Conservation (phyloP, 305 asterid genomes). For the Plantago rigida region DNA sequence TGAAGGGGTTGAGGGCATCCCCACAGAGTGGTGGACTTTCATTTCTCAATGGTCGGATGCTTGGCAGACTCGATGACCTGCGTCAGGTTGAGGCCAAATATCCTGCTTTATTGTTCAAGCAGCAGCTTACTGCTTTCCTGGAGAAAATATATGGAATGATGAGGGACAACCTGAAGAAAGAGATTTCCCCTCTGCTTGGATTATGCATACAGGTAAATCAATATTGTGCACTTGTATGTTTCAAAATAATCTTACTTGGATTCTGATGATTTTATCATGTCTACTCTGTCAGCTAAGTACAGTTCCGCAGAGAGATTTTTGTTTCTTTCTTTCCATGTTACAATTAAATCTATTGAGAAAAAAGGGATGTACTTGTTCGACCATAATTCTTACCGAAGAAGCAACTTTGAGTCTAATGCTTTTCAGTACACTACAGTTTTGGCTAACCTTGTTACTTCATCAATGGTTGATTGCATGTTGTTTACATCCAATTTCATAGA, state of each 20-base stretch:
- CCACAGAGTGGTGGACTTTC: conserved; percentile 93
- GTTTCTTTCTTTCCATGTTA: not conserved
- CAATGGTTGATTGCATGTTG: conserved; percentile 4
- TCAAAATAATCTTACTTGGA: not conserved
- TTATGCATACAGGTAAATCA: conserved; percentile 79
- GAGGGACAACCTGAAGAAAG: conserved; percentile 90
- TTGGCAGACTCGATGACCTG: conserved; percentile 85
- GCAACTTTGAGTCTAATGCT: conserved; percentile 19
- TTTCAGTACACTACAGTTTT: conserved; percentile 19
- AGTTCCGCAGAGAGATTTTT: not conserved
- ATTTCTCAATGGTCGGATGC: conserved; percentile 73
- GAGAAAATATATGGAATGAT: conserved; percentile 98
- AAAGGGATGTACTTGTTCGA: not conserved
- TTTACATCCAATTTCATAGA: not conserved
- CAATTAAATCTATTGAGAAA: not conserved
- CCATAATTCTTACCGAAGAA: not conserved
- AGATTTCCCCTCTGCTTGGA: conserved; percentile 91
- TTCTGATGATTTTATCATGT: not conserved
- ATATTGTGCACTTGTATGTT: not conserved
- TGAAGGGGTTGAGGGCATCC: conserved; percentile 82
- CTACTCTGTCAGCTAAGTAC: not conserved
- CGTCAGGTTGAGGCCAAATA: conserved; percentile 98
- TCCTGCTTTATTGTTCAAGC: conserved; percentile 97
- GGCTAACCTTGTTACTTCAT: conserved; percentile 1
- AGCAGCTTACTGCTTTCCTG: conserved; percentile 98